A percentile compares a stretch with the other conserved stretches of the same genome.
phyloP scores from a whole-genome alignment of 2,329 filamentous ascomycete species.

The Zasmidium cellare region DNA sequence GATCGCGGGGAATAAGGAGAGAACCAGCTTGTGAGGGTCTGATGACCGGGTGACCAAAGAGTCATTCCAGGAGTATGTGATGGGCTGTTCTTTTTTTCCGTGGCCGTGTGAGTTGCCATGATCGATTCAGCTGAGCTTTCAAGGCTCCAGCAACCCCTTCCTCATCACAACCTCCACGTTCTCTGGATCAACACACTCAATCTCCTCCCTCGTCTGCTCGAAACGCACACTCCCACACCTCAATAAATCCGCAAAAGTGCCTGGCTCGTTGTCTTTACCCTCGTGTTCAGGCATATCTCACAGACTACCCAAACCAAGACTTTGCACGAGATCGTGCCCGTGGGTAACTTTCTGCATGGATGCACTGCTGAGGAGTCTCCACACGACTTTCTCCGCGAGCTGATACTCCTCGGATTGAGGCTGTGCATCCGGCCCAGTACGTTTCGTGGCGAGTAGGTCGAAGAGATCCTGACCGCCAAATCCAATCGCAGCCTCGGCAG shows the following conservation, averaged over 20 bases:
- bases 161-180: background rate
- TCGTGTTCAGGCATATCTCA: constrained; percentile 27
- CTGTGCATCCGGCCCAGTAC: constrained; percentile 1
- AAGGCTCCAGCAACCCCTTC: background rate
- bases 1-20: too few species aligned
- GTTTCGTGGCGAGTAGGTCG: background rate
- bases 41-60: too few species aligned
- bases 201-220: constrained; percentile 21
- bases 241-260: constrained; percentile 31
- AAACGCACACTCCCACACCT: constrained; percentile 32
- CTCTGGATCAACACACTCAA: background rate
- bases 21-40: too few species aligned
- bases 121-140: background rate
- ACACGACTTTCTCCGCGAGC: constrained; percentile 16
- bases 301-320: constrained; percentile 21
- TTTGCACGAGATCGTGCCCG: constrained; percentile 26
- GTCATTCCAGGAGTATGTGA: too few species aligned
- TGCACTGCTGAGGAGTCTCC: constrained; percentile 23
- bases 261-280: constrained; percentile 25
- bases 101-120: too few species aligned
- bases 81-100: background rate
- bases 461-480: constrained; percentile 10
- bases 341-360: constrained; percentile 31
- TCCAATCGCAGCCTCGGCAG: constrained; percentile 4
- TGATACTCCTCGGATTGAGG: background rate